Evolutionary conservation across 2,329 filamentous ascomycete genomes (phyloP).

Genomic region (Fusarium sp.): DNA sequence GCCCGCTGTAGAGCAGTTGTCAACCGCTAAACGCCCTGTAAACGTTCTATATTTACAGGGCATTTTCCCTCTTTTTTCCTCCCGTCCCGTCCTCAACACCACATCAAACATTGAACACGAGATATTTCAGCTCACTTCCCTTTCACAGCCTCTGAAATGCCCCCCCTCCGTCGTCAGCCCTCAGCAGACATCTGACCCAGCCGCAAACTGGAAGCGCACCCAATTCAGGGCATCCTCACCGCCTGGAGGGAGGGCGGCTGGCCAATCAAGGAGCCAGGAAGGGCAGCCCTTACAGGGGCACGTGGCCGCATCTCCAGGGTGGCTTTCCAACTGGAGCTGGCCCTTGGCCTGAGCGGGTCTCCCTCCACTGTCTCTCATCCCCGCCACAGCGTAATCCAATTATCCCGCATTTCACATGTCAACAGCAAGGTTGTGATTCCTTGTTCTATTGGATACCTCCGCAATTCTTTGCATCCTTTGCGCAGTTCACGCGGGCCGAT

Average conservation of each 20-base stretch:
- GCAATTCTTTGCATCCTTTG: conserved; percentile 2
- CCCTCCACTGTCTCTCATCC: background rate
- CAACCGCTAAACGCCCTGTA: conserved; percentile 15
- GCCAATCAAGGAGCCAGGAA: conserved; percentile 17
- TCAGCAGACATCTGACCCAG: conserved; percentile 22
- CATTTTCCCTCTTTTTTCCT: background rate
- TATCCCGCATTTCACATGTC: conserved; percentile 33
- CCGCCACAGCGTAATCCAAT: conserved; percentile 29
- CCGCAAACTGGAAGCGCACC: background rate
- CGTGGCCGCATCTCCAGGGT: conserved; percentile 30
- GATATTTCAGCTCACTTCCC: background rate
- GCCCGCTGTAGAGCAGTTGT: background rate
- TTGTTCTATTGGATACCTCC: conserved; percentile 25
- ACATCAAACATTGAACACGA: background rate
- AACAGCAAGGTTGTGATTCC: conserved; percentile 1
- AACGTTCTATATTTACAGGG: conserved; percentile 9
- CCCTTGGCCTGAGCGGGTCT: background rate
- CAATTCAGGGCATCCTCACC: conserved; percentile 28
- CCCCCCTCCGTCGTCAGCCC: background rate
- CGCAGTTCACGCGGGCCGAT: conserved; percentile 19
- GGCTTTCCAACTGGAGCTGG: conserved; percentile 11
- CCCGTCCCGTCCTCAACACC: background rate
- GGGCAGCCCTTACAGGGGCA: conserved; percentile 19
- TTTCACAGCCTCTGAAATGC: background rate
- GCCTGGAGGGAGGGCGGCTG: conserved; percentile 15